A percentile compares a stretch with the other conserved stretches of the same genome.
phyloP scores from a whole-genome alignment of 1,284 basidiomycete genomes.

The Cutaneotrichosporon curvatum region DNA sequence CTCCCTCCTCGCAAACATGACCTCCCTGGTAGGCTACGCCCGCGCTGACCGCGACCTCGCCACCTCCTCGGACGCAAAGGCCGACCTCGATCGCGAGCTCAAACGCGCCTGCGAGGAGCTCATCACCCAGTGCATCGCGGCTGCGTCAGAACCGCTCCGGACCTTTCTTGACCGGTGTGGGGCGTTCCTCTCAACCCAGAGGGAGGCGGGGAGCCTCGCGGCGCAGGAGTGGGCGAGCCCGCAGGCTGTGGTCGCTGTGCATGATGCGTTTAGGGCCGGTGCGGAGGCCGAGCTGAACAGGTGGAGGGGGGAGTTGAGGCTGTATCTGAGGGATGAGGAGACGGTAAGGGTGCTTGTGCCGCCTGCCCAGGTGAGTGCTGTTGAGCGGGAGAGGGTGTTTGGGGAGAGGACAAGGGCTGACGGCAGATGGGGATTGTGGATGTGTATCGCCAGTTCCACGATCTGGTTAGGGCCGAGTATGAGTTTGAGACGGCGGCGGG shows the following conservation, averaged over 20 bases:
- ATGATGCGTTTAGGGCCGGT: slow-evolving; percentile 53
- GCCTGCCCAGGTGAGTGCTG: slow-evolving; percentile 54
- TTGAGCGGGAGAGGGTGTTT: too few species aligned
- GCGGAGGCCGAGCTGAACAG: slow-evolving; percentile 53
- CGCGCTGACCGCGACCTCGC: slow-evolving; percentile 19
- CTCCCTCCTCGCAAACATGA: slow-evolving; percentile 62
- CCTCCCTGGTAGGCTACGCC: slow-evolving; percentile 55
- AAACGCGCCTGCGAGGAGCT: slow-evolving; percentile 73
- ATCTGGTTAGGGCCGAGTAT: slow-evolving; percentile 48
- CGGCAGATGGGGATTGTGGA: slow-evolving; percentile 57
- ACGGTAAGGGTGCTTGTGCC: slow-evolving; percentile 68
- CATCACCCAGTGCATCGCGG: slow-evolving; percentile 58
- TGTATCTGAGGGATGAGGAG: slow-evolving; percentile 71
- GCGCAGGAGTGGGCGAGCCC: slow-evolving; percentile 50
- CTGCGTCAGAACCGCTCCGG: slow-evolving; percentile 53
- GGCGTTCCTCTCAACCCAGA: slow-evolving; percentile 27
- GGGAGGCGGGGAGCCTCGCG: slow-evolving; percentile 44
- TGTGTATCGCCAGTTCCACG: slow-evolving; percentile 63
- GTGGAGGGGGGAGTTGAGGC: slow-evolving; percentile 53
- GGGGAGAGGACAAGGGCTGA: too few species aligned
- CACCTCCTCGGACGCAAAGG: slow-evolving; percentile 38
- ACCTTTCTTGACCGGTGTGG: slow-evolving; percentile 56
- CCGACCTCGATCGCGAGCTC: slow-evolving; percentile 78
- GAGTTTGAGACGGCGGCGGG: slow-evolving; percentile 45
- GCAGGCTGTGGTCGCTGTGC: slow-evolving; percentile 48